Conservation (phyloP, 1,139 yeast genomes). For the Sugiyamaella neomexicana region DNA sequence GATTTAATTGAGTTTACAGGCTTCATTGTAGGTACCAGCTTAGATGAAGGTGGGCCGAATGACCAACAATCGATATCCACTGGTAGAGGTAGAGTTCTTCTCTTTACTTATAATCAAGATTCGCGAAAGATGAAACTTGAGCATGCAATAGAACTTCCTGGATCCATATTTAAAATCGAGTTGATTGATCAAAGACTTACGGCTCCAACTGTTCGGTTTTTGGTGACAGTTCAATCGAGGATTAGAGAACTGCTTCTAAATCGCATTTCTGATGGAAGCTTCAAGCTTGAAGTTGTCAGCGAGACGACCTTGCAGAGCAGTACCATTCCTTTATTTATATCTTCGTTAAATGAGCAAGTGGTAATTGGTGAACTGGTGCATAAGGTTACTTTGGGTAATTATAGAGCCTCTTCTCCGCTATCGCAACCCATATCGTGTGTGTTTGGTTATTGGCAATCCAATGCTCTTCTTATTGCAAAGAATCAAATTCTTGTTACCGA, state of each 20-base stretch:
- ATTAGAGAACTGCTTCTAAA: constrained; percentile 11
- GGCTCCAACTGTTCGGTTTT: constrained; percentile 12
- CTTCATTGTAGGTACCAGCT: constrained; percentile 13
- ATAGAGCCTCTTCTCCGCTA: constrained; percentile 6
- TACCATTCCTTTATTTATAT: constrained; percentile 13
- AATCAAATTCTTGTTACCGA: constrained; percentile 7
- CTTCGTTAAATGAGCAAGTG: constrained; percentile 13
- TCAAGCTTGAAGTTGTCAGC: constrained; percentile 9
- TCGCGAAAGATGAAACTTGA: constrained; percentile 6
- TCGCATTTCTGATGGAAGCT: constrained; percentile 15
- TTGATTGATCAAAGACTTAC: constrained; percentile 7
- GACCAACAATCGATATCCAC: constrained; percentile 5
- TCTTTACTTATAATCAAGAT: neutral
- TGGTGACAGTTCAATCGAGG: constrained; percentile 8
- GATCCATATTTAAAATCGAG: constrained; percentile 8
- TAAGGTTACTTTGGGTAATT: constrained; percentile 8
- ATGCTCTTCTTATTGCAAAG: neutral
- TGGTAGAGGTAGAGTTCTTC: constrained; percentile 12
- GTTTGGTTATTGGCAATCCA: constrained; percentile 13
- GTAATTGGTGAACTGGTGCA: constrained; percentile 15
- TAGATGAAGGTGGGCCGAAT: constrained; percentile 3
- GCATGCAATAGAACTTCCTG: constrained; percentile 8
- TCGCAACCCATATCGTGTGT: neutral
- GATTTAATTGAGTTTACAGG: constrained; percentile 13
- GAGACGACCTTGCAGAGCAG: constrained; percentile 7